These are phyloP conservation scores for Psilocybe azurescens DNA, from an alignment of 768 basidiomycete genomes.

Conservation along the genomic window DNA sequence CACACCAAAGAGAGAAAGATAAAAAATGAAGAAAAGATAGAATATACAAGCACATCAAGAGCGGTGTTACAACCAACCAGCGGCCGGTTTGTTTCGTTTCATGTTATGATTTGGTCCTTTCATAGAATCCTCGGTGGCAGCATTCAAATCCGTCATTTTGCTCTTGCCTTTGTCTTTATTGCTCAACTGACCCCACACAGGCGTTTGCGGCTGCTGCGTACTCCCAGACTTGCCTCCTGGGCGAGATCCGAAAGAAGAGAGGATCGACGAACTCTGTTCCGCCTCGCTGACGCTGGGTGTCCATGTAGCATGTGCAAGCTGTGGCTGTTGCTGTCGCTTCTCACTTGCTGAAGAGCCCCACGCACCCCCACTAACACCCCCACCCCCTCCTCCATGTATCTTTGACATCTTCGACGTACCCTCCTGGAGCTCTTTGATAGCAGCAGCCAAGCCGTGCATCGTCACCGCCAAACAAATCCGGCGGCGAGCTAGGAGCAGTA, in stretches of 20 bases:
- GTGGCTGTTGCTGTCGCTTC: slow-evolving; percentile 2
- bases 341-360: slow-evolving; percentile 7
- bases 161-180: slow-evolving; percentile 18
- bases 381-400: slow-evolving; percentile 1
- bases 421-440: slow-evolving; percentile 27
- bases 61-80: slow-evolving; percentile 20
- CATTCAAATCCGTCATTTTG: slow-evolving; percentile 12
- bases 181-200: slow-evolving; percentile 14
- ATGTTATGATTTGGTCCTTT: slow-evolving; percentile 16
- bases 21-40: background rate
- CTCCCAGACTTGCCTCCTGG: background rate
- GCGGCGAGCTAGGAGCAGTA: slow-evolving; percentile 33
- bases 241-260: slow-evolving; percentile 5
- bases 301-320: slow-evolving; percentile 10
- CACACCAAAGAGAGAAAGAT: slow-evolving; percentile 6
- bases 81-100: slow-evolving; percentile 23
- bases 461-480: slow-evolving; percentile 27
- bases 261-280: slow-evolving; percentile 10
- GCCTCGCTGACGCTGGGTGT: slow-evolving; percentile 10
- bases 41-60: background rate
- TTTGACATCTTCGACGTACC: slow-evolving; percentile 14
- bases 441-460: slow-evolving; percentile 32
- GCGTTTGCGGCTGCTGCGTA: slow-evolving; percentile 7
- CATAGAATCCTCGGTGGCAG: slow-evolving; percentile 4
- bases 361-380: slow-evolving; percentile 8